Evolutionary conservation across 805 yeast species (phyloP).

Genomic region (Pichia paraexigua): DNA sequence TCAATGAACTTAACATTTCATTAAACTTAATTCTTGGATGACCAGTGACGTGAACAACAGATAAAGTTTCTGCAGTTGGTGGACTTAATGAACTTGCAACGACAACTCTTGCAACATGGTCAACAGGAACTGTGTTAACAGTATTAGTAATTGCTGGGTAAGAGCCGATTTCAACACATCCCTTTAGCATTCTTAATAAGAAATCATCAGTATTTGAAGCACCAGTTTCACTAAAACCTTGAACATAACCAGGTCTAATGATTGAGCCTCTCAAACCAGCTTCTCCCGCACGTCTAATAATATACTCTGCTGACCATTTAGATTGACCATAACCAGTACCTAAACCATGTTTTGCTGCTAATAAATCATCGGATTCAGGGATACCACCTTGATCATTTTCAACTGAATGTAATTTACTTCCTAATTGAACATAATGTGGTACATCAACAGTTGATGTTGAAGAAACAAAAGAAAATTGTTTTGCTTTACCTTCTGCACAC

Average conservation of each 20-base stretch:
- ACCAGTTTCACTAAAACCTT: constrained; percentile 80
- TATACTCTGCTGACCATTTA: constrained; percentile 94
- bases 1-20: constrained; percentile 60
- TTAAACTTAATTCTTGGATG: constrained; percentile 86
- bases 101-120: constrained; percentile 90
- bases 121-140: constrained; percentile 96
- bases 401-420: constrained; percentile 57
- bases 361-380: constrained; percentile 73
- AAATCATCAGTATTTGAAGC: constrained; percentile 95
- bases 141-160: constrained; percentile 81
- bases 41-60: constrained; percentile 94
- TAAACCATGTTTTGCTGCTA: constrained; percentile 75
- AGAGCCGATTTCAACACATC: constrained; percentile 79
- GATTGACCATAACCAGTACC: constrained; percentile 96
- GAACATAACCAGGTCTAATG: constrained; percentile 92
- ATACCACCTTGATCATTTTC: constrained; percentile 72
- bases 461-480: constrained; percentile 83
- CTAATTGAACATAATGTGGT: constrained; percentile 65
- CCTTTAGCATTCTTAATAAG: constrained; percentile 88
- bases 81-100: constrained; percentile 79
- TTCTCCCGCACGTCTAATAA: constrained; percentile 81
- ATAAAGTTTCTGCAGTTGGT: constrained; percentile 39
- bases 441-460: constrained; percentile 92
- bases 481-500: constrained; percentile 74
- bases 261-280: constrained; percentile 83